Evolutionary conservation across 23 red algal species (phyloP).

Genomic region (Chondrus crispus): DNA sequence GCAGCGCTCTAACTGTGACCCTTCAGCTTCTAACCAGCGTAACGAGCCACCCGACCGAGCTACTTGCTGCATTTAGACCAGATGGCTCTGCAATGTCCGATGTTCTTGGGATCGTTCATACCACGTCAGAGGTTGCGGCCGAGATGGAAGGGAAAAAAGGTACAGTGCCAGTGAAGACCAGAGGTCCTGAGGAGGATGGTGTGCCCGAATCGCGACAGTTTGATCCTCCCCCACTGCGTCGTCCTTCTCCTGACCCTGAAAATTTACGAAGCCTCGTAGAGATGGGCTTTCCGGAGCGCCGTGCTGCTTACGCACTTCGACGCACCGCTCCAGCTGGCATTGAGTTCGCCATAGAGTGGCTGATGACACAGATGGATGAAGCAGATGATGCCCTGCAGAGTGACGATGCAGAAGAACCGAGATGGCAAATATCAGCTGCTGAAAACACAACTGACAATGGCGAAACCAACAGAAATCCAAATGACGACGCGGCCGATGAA

Average conservation of each 20-base stretch:
- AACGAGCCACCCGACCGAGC: neutral
- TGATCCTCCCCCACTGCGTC: neutral
- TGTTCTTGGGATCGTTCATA: slow-evolving; percentile 46
- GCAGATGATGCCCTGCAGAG: slow-evolving; percentile 8
- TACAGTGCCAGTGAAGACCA: neutral
- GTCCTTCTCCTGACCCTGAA: slow-evolving; percentile 26
- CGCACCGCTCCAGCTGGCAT: slow-evolving; percentile 40
- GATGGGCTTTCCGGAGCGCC: slow-evolving; percentile 43
- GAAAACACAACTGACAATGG: slow-evolving; percentile 9
- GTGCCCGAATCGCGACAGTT: neutral
- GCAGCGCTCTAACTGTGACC: slow-evolving; percentile 16
- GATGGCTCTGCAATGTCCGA: slow-evolving; percentile 29
- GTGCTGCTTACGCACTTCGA: slow-evolving; percentile 1
- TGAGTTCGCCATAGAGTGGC: slow-evolving; percentile 43
- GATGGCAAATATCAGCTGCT: neutral
- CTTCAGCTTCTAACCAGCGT: slow-evolving; percentile 31
- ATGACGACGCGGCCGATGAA: neutral
- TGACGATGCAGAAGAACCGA: neutral
- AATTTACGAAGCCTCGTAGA: slow-evolving; percentile 20
- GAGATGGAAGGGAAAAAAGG: slow-evolving; percentile 6
- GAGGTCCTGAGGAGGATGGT: neutral
- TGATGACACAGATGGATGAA: slow-evolving; percentile 7
- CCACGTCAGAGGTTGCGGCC: slow-evolving; percentile 18
- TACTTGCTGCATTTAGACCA: slow-evolving; percentile 24
- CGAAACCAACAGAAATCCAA: neutral